Evolutionary conservation across 1,284 basidiomycete species (phyloP), one percentile per base, ranked within the genome.

Genomic region (Omphalotus olearius): DNA sequence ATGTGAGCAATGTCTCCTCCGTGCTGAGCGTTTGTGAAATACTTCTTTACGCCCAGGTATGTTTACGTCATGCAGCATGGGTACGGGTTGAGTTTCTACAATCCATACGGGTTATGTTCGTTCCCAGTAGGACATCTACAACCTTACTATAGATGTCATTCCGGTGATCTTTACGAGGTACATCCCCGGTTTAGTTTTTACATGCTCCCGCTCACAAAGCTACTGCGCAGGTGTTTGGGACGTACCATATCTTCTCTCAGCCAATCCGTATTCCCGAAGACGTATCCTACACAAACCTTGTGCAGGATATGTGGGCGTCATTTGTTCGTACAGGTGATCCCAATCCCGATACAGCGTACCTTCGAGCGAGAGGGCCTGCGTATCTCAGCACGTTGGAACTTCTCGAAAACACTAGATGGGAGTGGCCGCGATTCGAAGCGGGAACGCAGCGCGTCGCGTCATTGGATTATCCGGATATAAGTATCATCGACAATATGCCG

Each of bases 301-400:
- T 55, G 3, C 54, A 69, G 25, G 73, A 74, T 53, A 53, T 62
- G 20, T 75, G 71, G 72, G 61, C 68, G 0, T 57, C 66, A 3
- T 76, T 74, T 54, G 70, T 66, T 14, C 64, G 71, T 47, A 68
- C 67, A 11, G 68, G 67, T 58, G 57, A 74, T 50, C 73, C 73
- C 3, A 74, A 75, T 57, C 72, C 70, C 1, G 63, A 68, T 41
- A 59, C 56, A 11, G 61, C 54, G 0, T 72, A 68, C 58, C 64
- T 74, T 17, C 48, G 55, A 4, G 69, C 67, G 1, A 63, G 72
- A 26, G 66, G 64, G 4, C 49, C 49, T 30, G 49, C 53, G 23
- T 55, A 51, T 33, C 38, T 44, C 23, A 55, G 49, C 30, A 55
- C 49, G 10, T 23, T 51, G 11, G 20, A 6, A 18, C 30, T 45